phyloP scores from a whole-genome alignment of 768 basidiomycete genomes.

The Boletus eberwhitei region DNA sequence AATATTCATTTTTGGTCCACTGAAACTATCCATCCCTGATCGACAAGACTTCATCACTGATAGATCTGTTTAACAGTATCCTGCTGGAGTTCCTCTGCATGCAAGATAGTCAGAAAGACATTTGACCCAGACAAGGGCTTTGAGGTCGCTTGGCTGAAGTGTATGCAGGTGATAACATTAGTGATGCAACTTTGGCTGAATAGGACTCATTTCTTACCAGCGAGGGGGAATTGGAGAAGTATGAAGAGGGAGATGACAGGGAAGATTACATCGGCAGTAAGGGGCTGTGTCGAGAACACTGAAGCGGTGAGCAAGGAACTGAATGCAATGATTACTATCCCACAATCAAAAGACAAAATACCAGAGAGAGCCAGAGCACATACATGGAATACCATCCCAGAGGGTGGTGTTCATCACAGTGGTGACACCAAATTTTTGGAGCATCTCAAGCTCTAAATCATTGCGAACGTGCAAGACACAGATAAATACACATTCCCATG shows the following conservation, averaged over 20 bases:
- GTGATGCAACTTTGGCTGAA: background rate
- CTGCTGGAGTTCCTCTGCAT: slow-evolving; percentile 73
- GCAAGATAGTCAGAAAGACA: slow-evolving; percentile 76
- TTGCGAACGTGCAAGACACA: slow-evolving; percentile 78
- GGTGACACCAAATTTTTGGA: slow-evolving; percentile 76
- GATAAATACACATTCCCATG: slow-evolving; percentile 92
- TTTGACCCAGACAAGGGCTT: slow-evolving; percentile 78
- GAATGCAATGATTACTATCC: slow-evolving; percentile 69
- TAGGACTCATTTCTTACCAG: slow-evolving; percentile 46
- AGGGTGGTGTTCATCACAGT: slow-evolving; percentile 61
- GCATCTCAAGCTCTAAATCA: slow-evolving; percentile 75
- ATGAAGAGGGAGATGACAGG: slow-evolving; percentile 92
- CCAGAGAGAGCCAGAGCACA: background rate
- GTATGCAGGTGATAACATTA: slow-evolving; percentile 1
- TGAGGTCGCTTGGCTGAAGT: slow-evolving; percentile 76
- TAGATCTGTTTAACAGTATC: slow-evolving; percentile 64
- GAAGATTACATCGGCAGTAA: slow-evolving; percentile 92
- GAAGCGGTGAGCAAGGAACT: slow-evolving; percentile 79
- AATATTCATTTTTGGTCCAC: slow-evolving; percentile 60
- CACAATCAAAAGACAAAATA: background rate
- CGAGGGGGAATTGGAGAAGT: slow-evolving; percentile 82
- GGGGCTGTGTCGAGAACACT: slow-evolving; percentile 52
- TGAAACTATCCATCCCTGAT: slow-evolving; percentile 77
- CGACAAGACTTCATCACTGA: slow-evolving; percentile 67
- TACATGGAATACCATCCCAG: slow-evolving; percentile 66